These are phyloP conservation scores for Sesbania bispinosa DNA, from an alignment of 306 rosid species.

Conservation along the genomic window DNA sequence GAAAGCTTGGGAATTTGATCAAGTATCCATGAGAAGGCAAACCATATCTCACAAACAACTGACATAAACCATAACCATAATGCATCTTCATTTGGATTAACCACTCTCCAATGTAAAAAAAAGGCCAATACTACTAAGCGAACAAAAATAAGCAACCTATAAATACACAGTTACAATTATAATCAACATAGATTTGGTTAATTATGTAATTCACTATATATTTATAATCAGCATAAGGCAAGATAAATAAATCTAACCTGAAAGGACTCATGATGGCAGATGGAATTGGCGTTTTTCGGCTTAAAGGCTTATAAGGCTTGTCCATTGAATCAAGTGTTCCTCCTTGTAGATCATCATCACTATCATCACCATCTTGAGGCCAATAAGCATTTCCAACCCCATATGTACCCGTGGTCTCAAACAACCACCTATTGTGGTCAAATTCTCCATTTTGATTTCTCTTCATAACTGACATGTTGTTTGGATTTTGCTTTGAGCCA, in stretches of 20 bases:
- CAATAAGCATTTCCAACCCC: constrained; percentile 86
- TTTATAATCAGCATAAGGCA: no score
- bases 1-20: constrained; percentile 46
- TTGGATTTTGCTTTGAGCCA: constrained; percentile 47
- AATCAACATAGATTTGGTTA: no score
- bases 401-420: constrained; percentile 83
- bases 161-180: no score
- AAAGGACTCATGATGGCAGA: constrained; percentile 73
- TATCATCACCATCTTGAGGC: constrained; percentile 51
- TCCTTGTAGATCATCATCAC: constrained; percentile 29
- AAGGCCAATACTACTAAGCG: constrained; percentile 56
- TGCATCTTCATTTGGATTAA: constrained; percentile 60
- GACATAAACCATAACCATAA: constrained; percentile 57
- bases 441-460: constrained; percentile 83
- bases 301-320: constrained; percentile 75
- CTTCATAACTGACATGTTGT: constrained; percentile 79
- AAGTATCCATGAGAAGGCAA: constrained; percentile 52
- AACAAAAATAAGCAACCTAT: constrained; percentile 60
- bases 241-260: constrained; percentile 61
- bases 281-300: constrained; percentile 52
- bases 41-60: constrained; percentile 48
- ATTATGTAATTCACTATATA: no score
- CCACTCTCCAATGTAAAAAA: constrained; percentile 76
- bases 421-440: constrained; percentile 85
- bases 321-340: constrained; percentile 54